Percentiles rank a stretch among this genome's conserved stretches.
phyloP scores from a whole-genome alignment of 352 stramenopile species.

The Globisporangium okanoganense region DNA sequence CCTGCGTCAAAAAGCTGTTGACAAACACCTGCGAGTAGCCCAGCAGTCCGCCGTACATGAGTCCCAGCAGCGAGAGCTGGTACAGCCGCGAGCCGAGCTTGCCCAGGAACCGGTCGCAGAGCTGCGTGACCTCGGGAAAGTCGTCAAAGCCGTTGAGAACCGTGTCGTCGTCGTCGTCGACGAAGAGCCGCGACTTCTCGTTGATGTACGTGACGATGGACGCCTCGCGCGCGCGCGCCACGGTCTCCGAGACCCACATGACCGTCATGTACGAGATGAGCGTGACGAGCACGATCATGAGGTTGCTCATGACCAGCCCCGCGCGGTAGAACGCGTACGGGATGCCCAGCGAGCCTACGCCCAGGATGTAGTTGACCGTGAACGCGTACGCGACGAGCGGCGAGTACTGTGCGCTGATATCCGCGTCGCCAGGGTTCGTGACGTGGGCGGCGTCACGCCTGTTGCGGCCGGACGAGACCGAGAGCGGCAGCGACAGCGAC shows the following conservation, averaged over 20 bases:
- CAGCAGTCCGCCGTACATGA: constrained; percentile 89
- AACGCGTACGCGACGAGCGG: constrained; percentile 83
- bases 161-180: constrained; percentile 15
- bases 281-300: constrained; percentile 77
- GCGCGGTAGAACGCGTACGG: constrained; percentile 84
- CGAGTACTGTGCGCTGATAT: constrained; percentile 42
- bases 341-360: constrained; percentile 88
- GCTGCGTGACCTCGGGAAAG: constrained; percentile 77
- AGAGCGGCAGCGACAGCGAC: constrained; percentile 36
- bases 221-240: constrained; percentile 50
- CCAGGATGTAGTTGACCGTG: constrained; percentile 92
- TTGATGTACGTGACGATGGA: constrained; percentile 28
- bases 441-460: not conserved
- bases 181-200: constrained; percentile 29
- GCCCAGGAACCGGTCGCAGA: constrained; percentile 73
- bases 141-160: constrained; percentile 32
- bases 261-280: constrained; percentile 87
- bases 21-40: constrained; percentile 91
- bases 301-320: constrained; percentile 69
- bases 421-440: not conserved
- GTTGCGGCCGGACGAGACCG: constrained; percentile 1
- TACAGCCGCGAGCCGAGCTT: constrained; percentile 66
- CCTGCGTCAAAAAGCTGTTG: constrained; percentile 75
- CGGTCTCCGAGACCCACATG: constrained; percentile 84
- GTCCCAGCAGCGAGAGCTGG: constrained; percentile 75